These are phyloP conservation scores for Massospora cicadina DNA, from an alignment of 371 early-diverging fungal genomes.

Conservation along the genomic window DNA sequence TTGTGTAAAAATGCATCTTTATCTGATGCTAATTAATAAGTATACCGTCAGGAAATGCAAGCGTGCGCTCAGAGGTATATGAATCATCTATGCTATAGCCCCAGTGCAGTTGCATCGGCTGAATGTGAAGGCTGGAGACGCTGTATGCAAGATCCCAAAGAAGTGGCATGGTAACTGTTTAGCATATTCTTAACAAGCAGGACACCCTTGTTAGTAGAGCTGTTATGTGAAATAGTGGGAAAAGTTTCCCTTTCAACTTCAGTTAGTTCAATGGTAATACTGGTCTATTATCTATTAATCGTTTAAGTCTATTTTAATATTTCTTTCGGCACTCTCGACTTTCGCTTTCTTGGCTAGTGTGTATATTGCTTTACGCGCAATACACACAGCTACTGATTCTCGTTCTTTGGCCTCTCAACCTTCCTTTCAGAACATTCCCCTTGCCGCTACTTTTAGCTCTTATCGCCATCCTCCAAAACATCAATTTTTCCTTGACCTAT, in stretches of 20 bases:
- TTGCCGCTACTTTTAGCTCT: not conserved
- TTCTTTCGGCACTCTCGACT: not conserved
- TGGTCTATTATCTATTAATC: not conserved
- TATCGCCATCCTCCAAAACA: not conserved
- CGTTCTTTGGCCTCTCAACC: too few relatives aligned
- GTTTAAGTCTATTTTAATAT: not conserved
- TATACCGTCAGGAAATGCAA: not conserved
- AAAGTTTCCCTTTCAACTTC: not conserved
- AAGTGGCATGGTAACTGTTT: not conserved
- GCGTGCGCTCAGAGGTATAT: not conserved
- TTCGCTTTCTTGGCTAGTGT: not conserved
- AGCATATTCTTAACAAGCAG: not conserved
- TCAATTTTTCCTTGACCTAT: not conserved
- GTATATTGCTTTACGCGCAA: not conserved
- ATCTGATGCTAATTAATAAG: not conserved
- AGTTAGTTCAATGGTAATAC: not conserved
- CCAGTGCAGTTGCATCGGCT: not conserved
- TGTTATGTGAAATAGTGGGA: not conserved
- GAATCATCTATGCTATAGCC: not conserved
- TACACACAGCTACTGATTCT: too few relatives aligned
- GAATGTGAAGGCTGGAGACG: not conserved
- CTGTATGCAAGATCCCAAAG: not conserved
- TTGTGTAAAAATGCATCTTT: not conserved
- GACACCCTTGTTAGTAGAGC: not conserved
- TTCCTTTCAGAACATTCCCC: not conserved